Percentiles rank a stretch among this genome's conserved stretches.
Evolutionary conservation across 768 basidiomycete genomes (phyloP).

Genomic region (Tricholoma terreum): DNA sequence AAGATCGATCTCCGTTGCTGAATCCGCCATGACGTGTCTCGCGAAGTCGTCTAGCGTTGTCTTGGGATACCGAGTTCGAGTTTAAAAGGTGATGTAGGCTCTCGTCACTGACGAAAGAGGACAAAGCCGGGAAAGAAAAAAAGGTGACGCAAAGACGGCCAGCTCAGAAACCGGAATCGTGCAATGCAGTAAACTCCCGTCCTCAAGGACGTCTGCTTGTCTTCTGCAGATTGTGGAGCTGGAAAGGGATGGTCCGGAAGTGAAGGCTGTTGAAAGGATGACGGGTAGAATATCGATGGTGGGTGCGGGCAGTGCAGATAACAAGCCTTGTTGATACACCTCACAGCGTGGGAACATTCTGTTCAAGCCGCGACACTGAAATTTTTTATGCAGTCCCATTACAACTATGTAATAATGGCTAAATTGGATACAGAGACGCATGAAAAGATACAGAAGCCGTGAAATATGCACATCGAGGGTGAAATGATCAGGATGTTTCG

Average conservation of each 20-base stretch:
- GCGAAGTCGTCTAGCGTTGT: constrained; percentile 7
- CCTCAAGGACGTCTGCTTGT: background rate
- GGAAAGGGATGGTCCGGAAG: background rate
- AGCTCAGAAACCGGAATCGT: background rate
- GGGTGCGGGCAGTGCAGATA: constrained; percentile 44
- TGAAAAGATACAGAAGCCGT: background rate
- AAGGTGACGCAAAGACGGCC: constrained; percentile 9
- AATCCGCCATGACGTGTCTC: constrained; percentile 61
- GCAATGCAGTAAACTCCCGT: background rate
- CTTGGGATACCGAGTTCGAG: constrained; percentile 3
- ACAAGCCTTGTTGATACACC: constrained; percentile 37
- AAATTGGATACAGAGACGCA: background rate
- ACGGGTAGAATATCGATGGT: constrained; percentile 39
- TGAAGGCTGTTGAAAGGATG: constrained; percentile 11
- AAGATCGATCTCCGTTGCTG: constrained; percentile 92
- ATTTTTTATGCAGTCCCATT: constrained; percentile 4
- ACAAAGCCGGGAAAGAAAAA: constrained; percentile 11
- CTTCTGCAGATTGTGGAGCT: background rate
- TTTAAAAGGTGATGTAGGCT: constrained; percentile 8
- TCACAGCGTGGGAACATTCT: constrained; percentile 40
- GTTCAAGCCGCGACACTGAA: constrained; percentile 15
- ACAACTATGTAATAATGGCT: constrained; percentile 2
- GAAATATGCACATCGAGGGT: background rate
- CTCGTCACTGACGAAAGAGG: constrained; percentile 8
- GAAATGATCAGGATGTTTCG: too few species aligned